A percentile compares a stretch with the other conserved stretches of the same genome.
phyloP scores from a whole-genome alignment of 1,284 basidiomycete species.

The Tetrapyrgos nigripes region DNA sequence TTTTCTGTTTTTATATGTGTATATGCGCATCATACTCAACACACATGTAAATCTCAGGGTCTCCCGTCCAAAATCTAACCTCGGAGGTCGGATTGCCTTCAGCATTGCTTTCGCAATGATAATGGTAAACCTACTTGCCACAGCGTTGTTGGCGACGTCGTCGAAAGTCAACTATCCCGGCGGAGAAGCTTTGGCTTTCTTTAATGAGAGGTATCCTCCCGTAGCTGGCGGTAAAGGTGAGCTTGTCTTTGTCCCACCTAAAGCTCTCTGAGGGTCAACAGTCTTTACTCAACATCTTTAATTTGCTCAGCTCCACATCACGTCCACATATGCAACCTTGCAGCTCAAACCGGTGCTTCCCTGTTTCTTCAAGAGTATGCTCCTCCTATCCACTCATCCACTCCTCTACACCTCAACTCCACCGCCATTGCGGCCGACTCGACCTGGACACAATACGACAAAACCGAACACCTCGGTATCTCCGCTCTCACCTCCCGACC shows the following conservation, averaged over 20 bases:
- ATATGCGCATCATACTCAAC: no score
- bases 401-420: conserved; percentile 19
- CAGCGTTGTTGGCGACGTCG: conserved; percentile 58
- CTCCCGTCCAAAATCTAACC: conserved; percentile 49
- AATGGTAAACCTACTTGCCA: conserved; percentile 56
- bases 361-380: conserved; percentile 83
- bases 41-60: no score
- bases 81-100: conserved; percentile 52
- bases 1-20: conserved; percentile 1
- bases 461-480: conserved; percentile 70
- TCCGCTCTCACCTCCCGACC: conserved; percentile 43
- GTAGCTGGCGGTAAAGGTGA: conserved; percentile 32
- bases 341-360: conserved; percentile 91
- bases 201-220: conserved; percentile 60
- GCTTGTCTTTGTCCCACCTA: neutral
- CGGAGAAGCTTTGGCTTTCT: conserved; percentile 71
- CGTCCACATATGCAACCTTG: conserved; percentile 83
- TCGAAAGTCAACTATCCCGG: conserved; percentile 91
- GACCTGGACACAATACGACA: conserved; percentile 78
- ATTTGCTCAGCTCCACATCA: conserved; percentile 36
- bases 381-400: conserved; percentile 49
- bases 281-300: neutral
- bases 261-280: neutral
- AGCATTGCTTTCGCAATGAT: conserved; percentile 52
- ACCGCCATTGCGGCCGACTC: neutral